A percentile compares a stretch with the other conserved stretches of the same genome.
Conservation (phyloP, 2,329 filamentous ascomycete species). For the Phyllosticta paracitricarpa region DNA sequence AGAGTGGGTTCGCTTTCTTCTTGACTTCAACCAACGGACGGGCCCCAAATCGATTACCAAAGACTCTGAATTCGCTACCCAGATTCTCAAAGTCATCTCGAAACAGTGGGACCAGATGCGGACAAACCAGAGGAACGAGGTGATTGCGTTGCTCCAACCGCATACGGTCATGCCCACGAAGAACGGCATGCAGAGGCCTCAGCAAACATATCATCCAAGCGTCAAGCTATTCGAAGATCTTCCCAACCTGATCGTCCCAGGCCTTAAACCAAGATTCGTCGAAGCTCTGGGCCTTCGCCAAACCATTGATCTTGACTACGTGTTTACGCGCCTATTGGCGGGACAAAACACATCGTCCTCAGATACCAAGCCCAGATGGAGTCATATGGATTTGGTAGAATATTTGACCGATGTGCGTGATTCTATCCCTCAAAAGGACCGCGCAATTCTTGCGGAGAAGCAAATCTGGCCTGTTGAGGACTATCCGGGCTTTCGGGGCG, state of each 20-base stretch:
- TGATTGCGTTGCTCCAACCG: constrained; percentile 54
- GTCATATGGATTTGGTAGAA: constrained; percentile 87
- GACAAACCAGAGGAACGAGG: constrained; percentile 51
- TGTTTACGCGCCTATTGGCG: constrained; percentile 64
- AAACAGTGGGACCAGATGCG: constrained; percentile 84
- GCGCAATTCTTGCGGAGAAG: constrained; percentile 33
- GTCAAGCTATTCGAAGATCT: constrained; percentile 93
- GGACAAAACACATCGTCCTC: neutral
- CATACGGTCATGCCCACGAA: constrained; percentile 82
- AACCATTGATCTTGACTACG: constrained; percentile 86
- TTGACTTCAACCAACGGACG: constrained; percentile 5
- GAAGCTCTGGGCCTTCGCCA: constrained; percentile 79
- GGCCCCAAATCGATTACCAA: constrained; percentile 55
- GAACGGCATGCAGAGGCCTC: constrained; percentile 74
- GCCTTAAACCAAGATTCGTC: constrained; percentile 86
- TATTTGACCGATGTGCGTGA: constrained; percentile 83
- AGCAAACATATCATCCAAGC: constrained; percentile 83
- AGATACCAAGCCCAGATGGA: constrained; percentile 55
- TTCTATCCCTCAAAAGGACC: constrained; percentile 75
- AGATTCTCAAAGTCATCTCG: constrained; percentile 69
- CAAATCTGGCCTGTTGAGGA: constrained; percentile 12
- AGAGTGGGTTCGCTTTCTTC: constrained; percentile 62
- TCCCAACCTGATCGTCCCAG: constrained; percentile 62
- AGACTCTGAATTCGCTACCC: constrained; percentile 62
- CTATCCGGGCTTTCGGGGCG: constrained; percentile 12